Percentiles rank a stretch among this genome's conserved stretches.
These are phyloP conservation scores for Pleurotus tuoliensis DNA, from an alignment of 768 basidiomycete genomes.

Conservation along the genomic window DNA sequence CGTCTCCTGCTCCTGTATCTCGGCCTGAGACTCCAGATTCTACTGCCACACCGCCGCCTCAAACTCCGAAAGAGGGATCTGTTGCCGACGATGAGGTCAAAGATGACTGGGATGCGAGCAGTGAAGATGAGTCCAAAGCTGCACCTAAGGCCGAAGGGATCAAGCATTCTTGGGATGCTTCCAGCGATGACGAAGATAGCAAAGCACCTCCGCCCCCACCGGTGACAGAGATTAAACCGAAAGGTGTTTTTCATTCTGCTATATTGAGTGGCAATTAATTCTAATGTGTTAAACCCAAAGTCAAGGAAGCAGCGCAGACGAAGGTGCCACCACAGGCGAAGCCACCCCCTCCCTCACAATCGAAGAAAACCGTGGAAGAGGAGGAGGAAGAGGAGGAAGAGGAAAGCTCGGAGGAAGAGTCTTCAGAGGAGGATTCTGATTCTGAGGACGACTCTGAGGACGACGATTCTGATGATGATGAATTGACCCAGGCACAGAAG, in stretches of 20 bases:
- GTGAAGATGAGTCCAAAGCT: constrained; percentile 45
- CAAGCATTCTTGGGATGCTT: constrained; percentile 49
- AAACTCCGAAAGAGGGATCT: constrained; percentile 31
- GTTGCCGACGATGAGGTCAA: constrained; percentile 25
- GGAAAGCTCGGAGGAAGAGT: constrained; percentile 20
- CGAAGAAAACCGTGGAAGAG: too few relatives aligned
- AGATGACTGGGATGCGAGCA: constrained; percentile 67
- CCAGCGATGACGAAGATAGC: constrained; percentile 41
- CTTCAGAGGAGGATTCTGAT: constrained; percentile 30
- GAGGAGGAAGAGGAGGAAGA: constrained; percentile 10
- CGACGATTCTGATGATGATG: constrained; percentile 51
- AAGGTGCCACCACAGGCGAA: constrained; percentile 8
- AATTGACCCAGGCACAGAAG: constrained; percentile 63
- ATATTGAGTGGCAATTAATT: background rate
- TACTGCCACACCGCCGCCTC: constrained; percentile 20
- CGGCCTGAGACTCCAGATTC: constrained; percentile 48
- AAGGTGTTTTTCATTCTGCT: constrained; percentile 6
- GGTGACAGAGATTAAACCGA: constrained; percentile 5
- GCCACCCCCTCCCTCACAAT: too few relatives aligned
- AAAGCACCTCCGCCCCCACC: constrained; percentile 12
- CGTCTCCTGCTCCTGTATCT: constrained; percentile 51
- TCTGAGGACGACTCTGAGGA: constrained; percentile 42
- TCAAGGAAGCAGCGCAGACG: constrained; percentile 4
- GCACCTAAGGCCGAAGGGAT: constrained; percentile 24
- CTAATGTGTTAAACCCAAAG: background rate